phyloP scores from a whole-genome alignment of 1,139 yeast species.

The Nakaseomyces kungkrabaensis region DNA sequence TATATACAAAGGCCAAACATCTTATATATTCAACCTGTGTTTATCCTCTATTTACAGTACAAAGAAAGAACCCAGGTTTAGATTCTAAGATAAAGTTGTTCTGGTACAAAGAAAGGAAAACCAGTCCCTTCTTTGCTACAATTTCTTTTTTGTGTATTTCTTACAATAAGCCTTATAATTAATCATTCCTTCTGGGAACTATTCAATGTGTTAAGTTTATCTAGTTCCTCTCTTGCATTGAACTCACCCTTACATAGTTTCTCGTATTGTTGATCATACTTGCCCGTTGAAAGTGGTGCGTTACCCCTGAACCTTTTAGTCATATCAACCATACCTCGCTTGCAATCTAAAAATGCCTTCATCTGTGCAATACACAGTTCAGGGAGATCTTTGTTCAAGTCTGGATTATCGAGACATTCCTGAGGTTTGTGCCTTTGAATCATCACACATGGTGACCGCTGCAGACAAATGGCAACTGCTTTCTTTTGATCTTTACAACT shows the following conservation, averaged over 20 bases:
- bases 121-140: too few relatives aligned
- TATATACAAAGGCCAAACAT: too few relatives aligned
- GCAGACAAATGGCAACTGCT: conserved; percentile 90
- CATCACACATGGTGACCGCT: conserved; percentile 92
- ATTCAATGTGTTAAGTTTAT: conserved; percentile 38
- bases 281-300: conserved; percentile 87
- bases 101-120: too few relatives aligned
- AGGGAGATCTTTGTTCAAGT: conserved; percentile 65
- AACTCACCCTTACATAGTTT: conserved; percentile 72
- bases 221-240: conserved; percentile 71
- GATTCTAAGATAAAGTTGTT: too few relatives aligned
- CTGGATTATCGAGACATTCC: conserved; percentile 76
- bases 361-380: conserved; percentile 81
- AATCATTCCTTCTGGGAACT: not conserved
- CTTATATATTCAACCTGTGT: too few relatives aligned
- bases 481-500: conserved; percentile 91
- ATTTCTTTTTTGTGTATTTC: too few relatives aligned
- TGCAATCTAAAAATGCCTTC: conserved; percentile 81
- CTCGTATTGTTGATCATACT: conserved; percentile 77
- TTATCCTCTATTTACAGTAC: too few relatives aligned
- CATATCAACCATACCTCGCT: conserved; percentile 78
- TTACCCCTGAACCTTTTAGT: conserved; percentile 87
- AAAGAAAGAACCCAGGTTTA: too few relatives aligned
- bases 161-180: too few relatives aligned
- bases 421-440: conserved; percentile 84